A percentile compares a stretch with the other conserved stretches of the same genome.
Conservation (phyloP, 1,139 yeast genomes). For the Tardiomyces depauwii region DNA sequence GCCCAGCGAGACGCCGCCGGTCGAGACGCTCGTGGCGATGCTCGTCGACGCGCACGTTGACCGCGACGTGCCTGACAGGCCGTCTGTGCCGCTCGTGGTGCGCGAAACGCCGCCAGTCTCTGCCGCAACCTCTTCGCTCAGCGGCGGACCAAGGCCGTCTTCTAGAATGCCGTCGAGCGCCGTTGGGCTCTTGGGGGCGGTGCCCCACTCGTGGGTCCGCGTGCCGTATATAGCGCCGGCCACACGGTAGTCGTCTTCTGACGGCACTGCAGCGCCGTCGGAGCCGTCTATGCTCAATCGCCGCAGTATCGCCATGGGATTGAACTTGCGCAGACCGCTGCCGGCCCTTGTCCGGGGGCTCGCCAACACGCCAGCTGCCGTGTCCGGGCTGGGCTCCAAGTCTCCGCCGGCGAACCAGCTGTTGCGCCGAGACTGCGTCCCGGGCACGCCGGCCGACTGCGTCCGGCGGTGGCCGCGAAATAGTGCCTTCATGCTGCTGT, state of each 20-base stretch:
- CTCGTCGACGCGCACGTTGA: neutral
- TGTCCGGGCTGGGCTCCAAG: neutral
- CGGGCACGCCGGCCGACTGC: neutral
- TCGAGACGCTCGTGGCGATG: constrained; percentile 1
- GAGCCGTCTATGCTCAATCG: constrained; percentile 4
- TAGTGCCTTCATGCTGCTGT: neutral
- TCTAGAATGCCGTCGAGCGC: too few species aligned
- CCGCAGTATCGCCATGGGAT: constrained; percentile 2
- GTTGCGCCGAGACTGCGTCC: neutral
- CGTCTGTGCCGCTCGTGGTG: too few species aligned
- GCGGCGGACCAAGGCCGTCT: too few species aligned
- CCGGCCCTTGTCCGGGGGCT: neutral
- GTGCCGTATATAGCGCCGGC: constrained; percentile 26
- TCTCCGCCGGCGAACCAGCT: neutral
- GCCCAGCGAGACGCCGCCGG: constrained; percentile 1
- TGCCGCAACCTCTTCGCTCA: too few species aligned
- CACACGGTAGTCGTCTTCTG: constrained; percentile 12
- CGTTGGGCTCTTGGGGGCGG: constrained; percentile 1
- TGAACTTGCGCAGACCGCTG: neutral
- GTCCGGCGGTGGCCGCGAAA: constrained; percentile 1
- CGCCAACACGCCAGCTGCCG: neutral
- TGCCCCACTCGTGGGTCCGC: constrained; percentile 25
- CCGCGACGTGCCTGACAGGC: neutral
- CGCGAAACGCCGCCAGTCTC: too few species aligned
- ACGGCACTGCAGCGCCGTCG: constrained; percentile 3